Percentiles rank a stretch among this genome's conserved stretches.
Conservation (phyloP, 2,329 filamentous ascomycete species). For the Penicillium sp. region DNA sequence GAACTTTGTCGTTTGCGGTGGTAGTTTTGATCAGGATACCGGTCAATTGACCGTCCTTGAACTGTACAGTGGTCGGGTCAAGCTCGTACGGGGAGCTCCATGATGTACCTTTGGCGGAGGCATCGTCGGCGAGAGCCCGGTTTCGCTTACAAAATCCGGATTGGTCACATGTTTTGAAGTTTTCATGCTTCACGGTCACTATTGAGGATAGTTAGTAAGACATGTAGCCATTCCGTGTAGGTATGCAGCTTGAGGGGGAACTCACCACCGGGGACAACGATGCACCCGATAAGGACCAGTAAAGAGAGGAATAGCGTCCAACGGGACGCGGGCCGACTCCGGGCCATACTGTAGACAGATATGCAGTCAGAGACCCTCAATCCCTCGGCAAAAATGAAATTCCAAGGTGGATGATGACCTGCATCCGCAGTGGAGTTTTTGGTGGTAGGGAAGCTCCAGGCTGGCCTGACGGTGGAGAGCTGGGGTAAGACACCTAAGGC, state of each 20-base stretch:
- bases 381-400: slow-evolving; percentile 25
- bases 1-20: slow-evolving; percentile 66
- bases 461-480: slow-evolving; percentile 35
- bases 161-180: slow-evolving; percentile 95
- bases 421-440: slow-evolving; percentile 25
- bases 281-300: slow-evolving; percentile 57
- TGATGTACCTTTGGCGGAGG: slow-evolving; percentile 60
- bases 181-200: slow-evolving; percentile 90
- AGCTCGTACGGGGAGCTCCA: slow-evolving; percentile 84
- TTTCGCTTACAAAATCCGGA: slow-evolving; percentile 98
- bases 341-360: slow-evolving; percentile 49
- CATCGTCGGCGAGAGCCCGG: slow-evolving; percentile 81
- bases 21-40: slow-evolving; percentile 81
- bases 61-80: slow-evolving; percentile 67
- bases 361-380: slow-evolving; percentile 36
- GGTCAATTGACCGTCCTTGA: slow-evolving; percentile 77
- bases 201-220: slow-evolving; percentile 1
- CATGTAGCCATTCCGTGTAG: neutral
- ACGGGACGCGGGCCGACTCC: slow-evolving; percentile 53
- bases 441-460: slow-evolving; percentile 29
- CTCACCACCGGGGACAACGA: slow-evolving; percentile 67
- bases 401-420: slow-evolving; percentile 26
- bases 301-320: slow-evolving; percentile 68
- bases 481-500: slow-evolving; percentile 30
- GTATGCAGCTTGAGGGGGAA: neutral